Evolutionary conservation across 2,329 filamentous ascomycete genomes (phyloP).

Genomic region (Zasmidium citrigriseum): DNA sequence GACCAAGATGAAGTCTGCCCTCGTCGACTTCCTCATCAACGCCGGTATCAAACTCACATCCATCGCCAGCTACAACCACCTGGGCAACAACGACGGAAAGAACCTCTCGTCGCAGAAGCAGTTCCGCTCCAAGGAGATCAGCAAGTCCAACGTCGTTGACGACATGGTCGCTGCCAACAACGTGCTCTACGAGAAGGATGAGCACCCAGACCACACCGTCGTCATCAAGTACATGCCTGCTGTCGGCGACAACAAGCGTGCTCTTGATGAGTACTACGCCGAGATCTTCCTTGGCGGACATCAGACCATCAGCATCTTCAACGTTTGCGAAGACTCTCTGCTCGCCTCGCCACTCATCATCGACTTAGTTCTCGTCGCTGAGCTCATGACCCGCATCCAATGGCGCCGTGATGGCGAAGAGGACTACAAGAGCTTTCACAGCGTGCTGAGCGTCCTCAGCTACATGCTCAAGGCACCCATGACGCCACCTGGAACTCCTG

Average conservation of each 20-base stretch:
- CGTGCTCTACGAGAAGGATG: slow-evolving; percentile 84
- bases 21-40: slow-evolving; percentile 98
- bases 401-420: slow-evolving; percentile 67
- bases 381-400: slow-evolving; percentile 98
- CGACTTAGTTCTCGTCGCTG: slow-evolving; percentile 85
- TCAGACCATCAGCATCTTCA: slow-evolving; percentile 97
- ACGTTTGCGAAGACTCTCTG: slow-evolving; percentile 97
- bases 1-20: slow-evolving; percentile 99
- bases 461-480: slow-evolving; percentile 98
- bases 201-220: slow-evolving; percentile 97
- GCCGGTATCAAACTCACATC: slow-evolving; percentile 98
- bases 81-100: slow-evolving; percentile 99
- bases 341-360: slow-evolving; percentile 96
- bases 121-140: slow-evolving; percentile 99
- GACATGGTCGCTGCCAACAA: slow-evolving; percentile 98
- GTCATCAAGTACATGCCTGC: slow-evolving; percentile 99
- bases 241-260: slow-evolving; percentile 98
- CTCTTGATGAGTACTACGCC: slow-evolving; percentile 97
- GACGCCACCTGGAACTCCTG: slow-evolving; percentile 90
- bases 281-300: slow-evolving; percentile 99
- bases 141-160: slow-evolving; percentile 98
- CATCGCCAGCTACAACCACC: slow-evolving; percentile 98
- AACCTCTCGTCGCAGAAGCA: slow-evolving; percentile 97
- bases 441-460: slow-evolving; percentile 92
- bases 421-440: slow-evolving; percentile 94